Conservation (phyloP, 768 basidiomycete species). For the Leccinum longicurvipes region DNA sequence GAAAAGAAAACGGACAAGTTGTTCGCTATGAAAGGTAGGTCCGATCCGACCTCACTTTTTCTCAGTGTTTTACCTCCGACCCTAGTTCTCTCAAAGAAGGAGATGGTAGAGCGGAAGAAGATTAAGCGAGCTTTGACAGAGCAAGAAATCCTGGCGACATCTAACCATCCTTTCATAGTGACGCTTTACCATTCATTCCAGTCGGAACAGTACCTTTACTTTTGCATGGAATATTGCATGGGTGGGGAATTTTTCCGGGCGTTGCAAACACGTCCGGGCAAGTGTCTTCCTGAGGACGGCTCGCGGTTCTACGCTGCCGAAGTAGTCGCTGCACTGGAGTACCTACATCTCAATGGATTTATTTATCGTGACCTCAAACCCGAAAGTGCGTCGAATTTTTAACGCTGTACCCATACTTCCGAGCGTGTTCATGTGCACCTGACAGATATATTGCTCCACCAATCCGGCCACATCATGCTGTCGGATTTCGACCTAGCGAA, state of each 20-base stretch:
- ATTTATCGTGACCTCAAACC: constrained; percentile 99
- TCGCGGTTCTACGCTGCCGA: constrained; percentile 98
- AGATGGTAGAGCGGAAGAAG: constrained; percentile 99
- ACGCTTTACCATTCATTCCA: constrained; percentile 99
- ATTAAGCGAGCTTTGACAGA: constrained; percentile 98
- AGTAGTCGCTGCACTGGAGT: constrained; percentile 96
- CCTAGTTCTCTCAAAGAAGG: constrained; percentile 94
- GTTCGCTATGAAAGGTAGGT: constrained; percentile 98
- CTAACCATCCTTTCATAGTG: constrained; percentile 99
- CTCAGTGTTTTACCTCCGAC: constrained; percentile 23
- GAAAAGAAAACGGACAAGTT: constrained; percentile 97
- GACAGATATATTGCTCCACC: constrained; percentile 93
- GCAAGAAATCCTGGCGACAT: constrained; percentile 97
- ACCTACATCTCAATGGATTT: constrained; percentile 98
- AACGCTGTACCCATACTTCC: constrained; percentile 8
- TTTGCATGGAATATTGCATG: constrained; percentile 99
- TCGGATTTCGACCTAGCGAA: constrained; percentile 99
- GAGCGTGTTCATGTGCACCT: neutral
- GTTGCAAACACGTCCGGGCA: constrained; percentile 92
- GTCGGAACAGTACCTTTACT: constrained; percentile 95
- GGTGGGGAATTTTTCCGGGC: constrained; percentile 99
- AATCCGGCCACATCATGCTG: constrained; percentile 98
- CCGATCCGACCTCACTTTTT: constrained; percentile 1
- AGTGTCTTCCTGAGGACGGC: constrained; percentile 92
- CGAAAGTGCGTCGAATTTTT: constrained; percentile 71